A percentile compares a stretch with the other conserved stretches of the same genome.
Evolutionary conservation across 495 filamentous ascomycete species (phyloP).

Genomic region (Hypoxylon lenormandii): DNA sequence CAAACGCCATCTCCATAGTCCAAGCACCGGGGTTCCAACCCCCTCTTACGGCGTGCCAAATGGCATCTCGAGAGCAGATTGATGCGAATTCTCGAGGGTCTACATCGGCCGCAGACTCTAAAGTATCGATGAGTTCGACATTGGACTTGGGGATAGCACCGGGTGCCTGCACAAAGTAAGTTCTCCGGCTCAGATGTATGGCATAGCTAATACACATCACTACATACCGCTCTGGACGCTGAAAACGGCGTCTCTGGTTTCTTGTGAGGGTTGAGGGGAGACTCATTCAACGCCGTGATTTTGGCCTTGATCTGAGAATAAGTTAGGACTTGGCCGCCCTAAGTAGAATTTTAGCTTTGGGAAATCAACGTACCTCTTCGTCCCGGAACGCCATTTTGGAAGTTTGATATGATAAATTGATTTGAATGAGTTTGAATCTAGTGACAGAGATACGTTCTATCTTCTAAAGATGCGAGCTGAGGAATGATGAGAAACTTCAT

Average conservation of each 20-base stretch:
- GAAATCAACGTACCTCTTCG: neutral
- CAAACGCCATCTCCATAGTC: neutral
- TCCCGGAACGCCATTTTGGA: neutral
- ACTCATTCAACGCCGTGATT: no score
- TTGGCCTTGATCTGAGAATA: neutral
- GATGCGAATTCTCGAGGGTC: neutral
- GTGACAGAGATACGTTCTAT: neutral
- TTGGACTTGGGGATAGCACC: neutral
- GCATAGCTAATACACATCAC: neutral
- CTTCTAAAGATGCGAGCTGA: neutral
- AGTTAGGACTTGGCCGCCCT: neutral
- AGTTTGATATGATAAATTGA: neutral
- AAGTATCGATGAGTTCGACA: neutral
- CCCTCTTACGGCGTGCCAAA: neutral
- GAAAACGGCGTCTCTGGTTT: neutral
- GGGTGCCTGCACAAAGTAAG: neutral
- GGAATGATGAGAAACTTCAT: neutral
- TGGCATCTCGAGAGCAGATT: neutral
- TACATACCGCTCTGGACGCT: neutral
- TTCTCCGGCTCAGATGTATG: neutral
- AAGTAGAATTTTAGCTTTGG: neutral
- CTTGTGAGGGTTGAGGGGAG: neutral
- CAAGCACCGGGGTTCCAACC: no score
- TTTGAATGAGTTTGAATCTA: neutral
- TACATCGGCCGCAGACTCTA: neutral